Evolutionary conservation across 306 rosid species (phyloP), one percentile per base, ranked within the genome.

Genomic region (Alnus glutinosa): DNA sequence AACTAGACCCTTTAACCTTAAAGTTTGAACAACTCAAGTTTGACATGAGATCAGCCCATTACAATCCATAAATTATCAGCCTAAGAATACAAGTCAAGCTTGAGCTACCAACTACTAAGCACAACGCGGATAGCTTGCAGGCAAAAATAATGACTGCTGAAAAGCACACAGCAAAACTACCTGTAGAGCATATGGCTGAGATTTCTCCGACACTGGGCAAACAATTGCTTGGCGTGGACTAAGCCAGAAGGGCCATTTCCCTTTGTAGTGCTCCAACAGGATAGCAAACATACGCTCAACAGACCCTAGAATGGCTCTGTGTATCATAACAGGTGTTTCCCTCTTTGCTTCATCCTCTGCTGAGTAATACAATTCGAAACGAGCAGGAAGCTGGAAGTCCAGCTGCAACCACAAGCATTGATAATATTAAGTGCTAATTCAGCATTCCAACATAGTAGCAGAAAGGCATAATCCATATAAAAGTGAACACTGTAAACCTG

Each of bases 171-270:
- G 74, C 2, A 47, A 69, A 42, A 69, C 51, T 87, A 92, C 96
- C 98, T 84, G 57, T 14, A 86, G 68, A 18, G 97, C 97, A 58
- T 92, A 94, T 28, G 93, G 70, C 81, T 91, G 90, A 76, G 97
- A 92, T 81, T 92, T 92, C 80, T 91, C 97, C 1, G 98, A 92
- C 81, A 94, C 97, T 0, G 97, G 97, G 86, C 98, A 94, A 58
- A 94, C 88, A 88, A 94, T 91, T 1, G 97, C 92, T 85, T 94
- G 98, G 64, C 97, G 98, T 69, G 98, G 97, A 88, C 97, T 94
- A 69, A 94, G 97, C 97, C 98, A 94, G 82, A 94, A 91, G 70
- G 98, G 98, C 97, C 98, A 94, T 83, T 92, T 94, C 42, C 98
- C 98, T 84, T 92, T 92, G 85, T 88, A 94, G 85, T 94, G 97